Evolutionary conservation across 2,329 filamentous ascomycete genomes (phyloP), one percentile per base, ranked within the genome.

Genomic region (Trichoderma guizhouense): DNA sequence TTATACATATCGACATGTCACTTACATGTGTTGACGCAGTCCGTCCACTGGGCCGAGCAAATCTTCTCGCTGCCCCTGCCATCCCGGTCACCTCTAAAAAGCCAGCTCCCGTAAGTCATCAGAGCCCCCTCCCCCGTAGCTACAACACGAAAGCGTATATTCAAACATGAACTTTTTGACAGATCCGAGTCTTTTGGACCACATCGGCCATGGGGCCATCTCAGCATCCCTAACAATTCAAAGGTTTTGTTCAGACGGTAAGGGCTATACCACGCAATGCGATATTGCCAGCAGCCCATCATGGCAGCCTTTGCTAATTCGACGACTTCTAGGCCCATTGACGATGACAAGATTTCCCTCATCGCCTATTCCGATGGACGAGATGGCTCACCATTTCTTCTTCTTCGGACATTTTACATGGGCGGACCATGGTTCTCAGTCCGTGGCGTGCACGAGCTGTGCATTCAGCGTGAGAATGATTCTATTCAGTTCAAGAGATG

Each of bases 1-100:
- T 61, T 39, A n/a, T 43, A 43, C 39, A 18, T 2, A 7, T 62
- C 21, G 14, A 30, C 43, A 55, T 53, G 36, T 70, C 43, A 71
- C 63, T 74, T 69, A 74, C 73, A 70, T 28, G 12, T 69, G 26
- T 58, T 30, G 34, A 26, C 36, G 34, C 72, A 89, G 87, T 81
- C 81, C 64, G 79, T 83, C 5, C 88, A 91, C 76, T 91, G 89
- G 89, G 87, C 88, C 7, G 85, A 89, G 74, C 84, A 87, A 53
- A 88, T 91, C 28, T 90, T 91, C 74, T 86, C 86, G 1, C 81
- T 86, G 24, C 86, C 86, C 0, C 79, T 88, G 51, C 83, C 87
- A 0, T 84, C 84, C 12, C 82, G 84, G 14, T 89, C 87, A 5
- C 81, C 83, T 6, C 79, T 90, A 65, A 85, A 83, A 74, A 81